phyloP scores from a whole-genome alignment of 2,329 filamentous ascomycete species.

The Aspergillus tubingensis region DNA sequence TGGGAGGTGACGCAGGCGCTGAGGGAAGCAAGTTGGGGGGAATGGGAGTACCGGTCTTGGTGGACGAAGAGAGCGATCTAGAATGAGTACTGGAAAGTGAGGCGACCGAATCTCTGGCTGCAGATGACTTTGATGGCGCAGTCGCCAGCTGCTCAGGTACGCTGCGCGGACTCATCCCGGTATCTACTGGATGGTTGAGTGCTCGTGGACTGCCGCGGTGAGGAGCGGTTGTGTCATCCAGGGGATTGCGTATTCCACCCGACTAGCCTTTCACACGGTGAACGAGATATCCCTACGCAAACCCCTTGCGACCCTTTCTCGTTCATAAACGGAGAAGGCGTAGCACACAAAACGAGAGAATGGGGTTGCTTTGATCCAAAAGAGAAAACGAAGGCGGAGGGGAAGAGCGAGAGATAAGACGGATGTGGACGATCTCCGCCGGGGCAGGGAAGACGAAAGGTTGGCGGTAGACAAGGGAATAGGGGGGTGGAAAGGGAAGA shows the following conservation, averaged over 20 bases:
- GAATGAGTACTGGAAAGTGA: conserved; percentile 33
- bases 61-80: conserved; percentile 51
- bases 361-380: background rate
- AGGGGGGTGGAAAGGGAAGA: conserved; percentile 3
- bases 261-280: conserved; percentile 10
- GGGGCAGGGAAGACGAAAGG: conserved; percentile 7
- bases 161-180: conserved; percentile 34
- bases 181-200: conserved; percentile 31
- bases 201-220: conserved; percentile 26
- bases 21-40: conserved; percentile 65
- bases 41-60: conserved; percentile 53
- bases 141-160: conserved; percentile 32
- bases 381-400: conserved; percentile 1
- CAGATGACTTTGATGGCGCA: conserved; percentile 32
- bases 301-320: conserved; percentile 5
- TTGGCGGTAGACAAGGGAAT: conserved; percentile 4
- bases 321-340: conserved; percentile 15
- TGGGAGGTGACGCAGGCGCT: conserved; percentile 66
- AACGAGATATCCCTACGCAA: conserved; percentile 15
- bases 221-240: conserved; percentile 19
- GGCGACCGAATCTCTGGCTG: conserved; percentile 28
- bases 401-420: conserved; percentile 9
- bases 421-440: conserved; percentile 15
- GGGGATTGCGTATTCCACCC: conserved; percentile 15
- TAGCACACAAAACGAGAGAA: background rate